A percentile compares a stretch with the other conserved stretches of the same genome.
These are phyloP conservation scores for Erysimum cheiranthoides DNA, from an alignment of 345 rosid genomes.

Conservation along the genomic window DNA sequence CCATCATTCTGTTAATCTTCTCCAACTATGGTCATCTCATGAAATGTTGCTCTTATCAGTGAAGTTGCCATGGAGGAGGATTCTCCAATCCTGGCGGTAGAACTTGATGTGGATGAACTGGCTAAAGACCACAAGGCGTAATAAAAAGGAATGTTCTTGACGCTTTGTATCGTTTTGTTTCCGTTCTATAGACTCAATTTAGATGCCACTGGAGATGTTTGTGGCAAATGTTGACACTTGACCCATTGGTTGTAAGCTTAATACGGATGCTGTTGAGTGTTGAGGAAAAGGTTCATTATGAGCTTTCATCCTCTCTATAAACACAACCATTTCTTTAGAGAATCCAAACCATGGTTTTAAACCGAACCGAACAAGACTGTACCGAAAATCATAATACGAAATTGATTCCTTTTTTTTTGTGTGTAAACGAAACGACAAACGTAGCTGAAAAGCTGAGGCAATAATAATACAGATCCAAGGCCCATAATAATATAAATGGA, in stretches of 20 bases:
- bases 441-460: background rate
- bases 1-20: background rate
- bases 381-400: constrained; percentile 1
- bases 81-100: constrained; percentile 77
- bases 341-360: constrained; percentile 21
- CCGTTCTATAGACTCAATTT: constrained; percentile 20
- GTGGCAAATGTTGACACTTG: constrained; percentile 34
- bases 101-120: constrained; percentile 91
- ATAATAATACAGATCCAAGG: background rate
- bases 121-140: constrained; percentile 75
- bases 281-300: constrained; percentile 17
- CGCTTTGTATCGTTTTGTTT: constrained; percentile 14
- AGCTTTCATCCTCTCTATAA: constrained; percentile 30
- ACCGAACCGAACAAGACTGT: constrained; percentile 28
- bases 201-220: constrained; percentile 29
- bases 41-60: constrained; percentile 51
- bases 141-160: constrained; percentile 16
- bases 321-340: background rate
- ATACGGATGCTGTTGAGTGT: constrained; percentile 22
- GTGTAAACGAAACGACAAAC: too few relatives aligned
- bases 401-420: background rate
- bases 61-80: constrained; percentile 66
- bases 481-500: constrained; percentile 12
- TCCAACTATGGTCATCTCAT: too few relatives aligned
- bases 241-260: constrained; percentile 20